A percentile compares a stretch with the other conserved stretches of the same genome.
These are phyloP conservation scores for Eutrema japonicum DNA, from an alignment of 345 rosid species.

Conservation along the genomic window DNA sequence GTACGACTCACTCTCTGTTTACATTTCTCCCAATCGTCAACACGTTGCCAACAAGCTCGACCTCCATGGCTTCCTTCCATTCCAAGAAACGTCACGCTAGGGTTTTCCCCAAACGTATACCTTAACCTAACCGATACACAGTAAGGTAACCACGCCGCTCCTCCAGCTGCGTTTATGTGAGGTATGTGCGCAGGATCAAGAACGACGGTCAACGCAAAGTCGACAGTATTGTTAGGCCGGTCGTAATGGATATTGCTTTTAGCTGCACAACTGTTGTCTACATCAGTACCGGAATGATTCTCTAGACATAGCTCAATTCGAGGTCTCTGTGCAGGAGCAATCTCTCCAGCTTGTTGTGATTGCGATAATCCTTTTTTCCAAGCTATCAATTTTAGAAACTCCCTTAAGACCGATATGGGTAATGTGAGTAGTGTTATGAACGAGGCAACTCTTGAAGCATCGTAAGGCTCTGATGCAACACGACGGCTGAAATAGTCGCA, in stretches of 20 bases:
- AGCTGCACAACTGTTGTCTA: conserved; percentile 58
- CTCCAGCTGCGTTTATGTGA: conserved; percentile 85
- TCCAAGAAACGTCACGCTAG: conserved; percentile 63
- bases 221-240: conserved; percentile 78
- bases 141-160: conserved; percentile 99
- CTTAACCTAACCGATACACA: conserved; percentile 89
- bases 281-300: conserved; percentile 72
- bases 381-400: conserved; percentile 91
- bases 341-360: conserved; percentile 81
- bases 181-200: conserved; percentile 95
- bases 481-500: conserved; percentile 98
- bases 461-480: conserved; percentile 98
- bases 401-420: conserved; percentile 89
- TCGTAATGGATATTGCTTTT: conserved; percentile 92
- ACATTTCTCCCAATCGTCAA: conserved; percentile 94
- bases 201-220: conserved; percentile 86
- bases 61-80: conserved; percentile 99
- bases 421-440: conserved; percentile 97
- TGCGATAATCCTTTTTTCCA: conserved; percentile 94
- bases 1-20: conserved; percentile 75
- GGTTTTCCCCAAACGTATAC: conserved; percentile 75
- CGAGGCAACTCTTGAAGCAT: conserved; percentile 97
- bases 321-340: conserved; percentile 87
- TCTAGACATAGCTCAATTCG: conserved; percentile 92
- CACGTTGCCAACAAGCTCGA: conserved; percentile 79